phyloP scores from a whole-genome alignment of 345 rosid species.

The Carallia brachiata region DNA sequence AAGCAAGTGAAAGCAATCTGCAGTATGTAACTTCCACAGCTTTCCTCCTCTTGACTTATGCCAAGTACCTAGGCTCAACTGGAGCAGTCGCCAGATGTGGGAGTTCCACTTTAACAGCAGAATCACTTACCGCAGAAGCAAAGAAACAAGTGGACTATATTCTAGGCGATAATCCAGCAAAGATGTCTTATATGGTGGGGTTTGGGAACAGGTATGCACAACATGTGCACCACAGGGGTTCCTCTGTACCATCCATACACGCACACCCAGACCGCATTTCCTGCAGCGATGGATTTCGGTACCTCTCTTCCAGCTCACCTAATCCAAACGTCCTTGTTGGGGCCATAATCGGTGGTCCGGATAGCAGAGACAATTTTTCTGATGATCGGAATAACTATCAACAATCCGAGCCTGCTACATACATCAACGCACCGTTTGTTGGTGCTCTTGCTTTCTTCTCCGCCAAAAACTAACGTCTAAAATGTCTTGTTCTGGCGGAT shows the following conservation, averaged over 20 bases:
- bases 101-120: constrained; percentile 33
- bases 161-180: constrained; percentile 75
- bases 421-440: constrained; percentile 88
- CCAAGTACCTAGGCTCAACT: constrained; percentile 58
- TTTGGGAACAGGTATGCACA: constrained; percentile 71
- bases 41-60: constrained; percentile 78
- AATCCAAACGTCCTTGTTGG: constrained; percentile 88
- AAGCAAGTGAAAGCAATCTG: constrained; percentile 93
- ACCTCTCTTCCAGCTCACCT: constrained; percentile 63
- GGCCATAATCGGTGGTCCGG: constrained; percentile 92
- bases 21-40: constrained; percentile 93
- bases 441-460: constrained; percentile 80
- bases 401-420: constrained; percentile 95
- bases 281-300: constrained; percentile 66
- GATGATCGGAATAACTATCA: constrained; percentile 73
- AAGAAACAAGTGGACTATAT: constrained; percentile 83
- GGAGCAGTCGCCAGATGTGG: constrained; percentile 48
- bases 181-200: constrained; percentile 89
- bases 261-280: constrained; percentile 67
- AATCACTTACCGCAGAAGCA: constrained; percentile 42
- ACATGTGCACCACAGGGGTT: constrained; percentile 84
- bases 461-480: constrained; percentile 13
- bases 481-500: neutral
- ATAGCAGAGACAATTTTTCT: constrained; percentile 61
- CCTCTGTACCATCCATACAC: constrained; percentile 71